Percentiles rank a stretch among this genome's conserved stretches.
Conservation (phyloP, 2,329 filamentous ascomycete genomes). For the Diaporthe sp. region DNA sequence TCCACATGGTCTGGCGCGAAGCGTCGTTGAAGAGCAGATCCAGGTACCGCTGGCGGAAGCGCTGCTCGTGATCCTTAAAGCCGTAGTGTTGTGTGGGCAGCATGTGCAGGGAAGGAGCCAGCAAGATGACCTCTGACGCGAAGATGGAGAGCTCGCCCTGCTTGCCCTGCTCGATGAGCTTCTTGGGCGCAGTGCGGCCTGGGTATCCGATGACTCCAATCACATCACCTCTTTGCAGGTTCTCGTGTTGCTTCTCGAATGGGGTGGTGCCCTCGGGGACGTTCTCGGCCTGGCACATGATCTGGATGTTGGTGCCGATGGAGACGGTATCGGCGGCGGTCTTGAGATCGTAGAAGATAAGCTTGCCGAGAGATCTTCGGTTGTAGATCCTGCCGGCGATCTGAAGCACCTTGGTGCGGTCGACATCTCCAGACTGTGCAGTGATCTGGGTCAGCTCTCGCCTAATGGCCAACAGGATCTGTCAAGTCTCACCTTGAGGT, state of each 20-base stretch:
- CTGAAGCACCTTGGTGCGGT: slow-evolving; percentile 78
- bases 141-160: slow-evolving; percentile 96
- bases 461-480: not conserved
- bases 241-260: slow-evolving; percentile 90
- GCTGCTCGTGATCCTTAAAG: slow-evolving; percentile 94
- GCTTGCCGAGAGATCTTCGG: slow-evolving; percentile 85
- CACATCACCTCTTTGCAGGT: slow-evolving; percentile 90
- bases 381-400: slow-evolving; percentile 91
- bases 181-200: slow-evolving; percentile 89
- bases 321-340: slow-evolving; percentile 61
- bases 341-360: slow-evolving; percentile 91
- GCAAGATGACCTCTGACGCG: slow-evolving; percentile 83
- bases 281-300: slow-evolving; percentile 91
- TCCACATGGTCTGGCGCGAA: slow-evolving; percentile 84
- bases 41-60: slow-evolving; percentile 92
- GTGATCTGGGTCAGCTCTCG: not conserved
- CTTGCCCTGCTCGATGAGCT: slow-evolving; percentile 79
- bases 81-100: slow-evolving; percentile 92
- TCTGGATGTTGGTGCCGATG: slow-evolving; percentile 83
- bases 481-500: slow-evolving; percentile 56
- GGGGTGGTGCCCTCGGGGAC: slow-evolving; percentile 70
- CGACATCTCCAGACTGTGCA: slow-evolving; percentile 80
- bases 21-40: slow-evolving; percentile 97
- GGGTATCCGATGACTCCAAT: slow-evolving; percentile 89
- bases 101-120: slow-evolving; percentile 92